Evolutionary conservation across 2,329 filamentous ascomycete genomes (phyloP), one percentile per base, ranked within the genome.

Genomic region (Penicillium sp.): DNA sequence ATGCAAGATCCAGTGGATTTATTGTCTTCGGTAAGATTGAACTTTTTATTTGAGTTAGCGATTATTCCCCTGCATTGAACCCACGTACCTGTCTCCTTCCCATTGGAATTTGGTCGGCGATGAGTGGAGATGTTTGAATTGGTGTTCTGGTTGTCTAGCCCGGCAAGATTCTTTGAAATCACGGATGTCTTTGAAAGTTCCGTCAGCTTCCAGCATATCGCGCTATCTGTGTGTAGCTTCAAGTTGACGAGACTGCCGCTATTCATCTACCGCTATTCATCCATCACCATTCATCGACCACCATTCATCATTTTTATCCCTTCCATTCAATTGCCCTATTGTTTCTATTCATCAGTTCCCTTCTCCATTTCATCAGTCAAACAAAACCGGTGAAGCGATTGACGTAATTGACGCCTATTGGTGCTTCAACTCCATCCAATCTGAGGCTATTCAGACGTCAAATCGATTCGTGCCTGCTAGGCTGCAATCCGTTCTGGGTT

Each of bases 1-100:
- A 52, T 81, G 52, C 78, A 82, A 47, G 83, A 86, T 71, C 79
- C 79, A 48, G 60, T 80, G 59, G 82, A 84, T 71, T 74, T 82
- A 60, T 75, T 81, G 49, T 81, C 81, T 61, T 81, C 80, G 74
- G 81, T 83, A 79, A 78, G 77, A 57, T 67, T 58, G 33, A 51
- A 51, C 49, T 43, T 55, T 49, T 33, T 47, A 44, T 31, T 33
- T 19, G 10, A 53, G 45, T 47, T 60, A 49, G 23, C 33, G 10
- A 41, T n/a, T 41, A 23, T 31, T 17, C 41, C 31, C 27, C 2
- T 41, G 19, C 27, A 52, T 52, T 38, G 41, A 27, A 41, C 6
- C 21, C 12, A 25, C 27, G 17, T 35, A 36, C 19, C 29, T 27
- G 15, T 45, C 10, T 7, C 8, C 1, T 35, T 19, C 17, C 23